Evolutionary conservation across 306 rosid genomes (phyloP).

Genomic region (Begonia fuchsioides): DNA sequence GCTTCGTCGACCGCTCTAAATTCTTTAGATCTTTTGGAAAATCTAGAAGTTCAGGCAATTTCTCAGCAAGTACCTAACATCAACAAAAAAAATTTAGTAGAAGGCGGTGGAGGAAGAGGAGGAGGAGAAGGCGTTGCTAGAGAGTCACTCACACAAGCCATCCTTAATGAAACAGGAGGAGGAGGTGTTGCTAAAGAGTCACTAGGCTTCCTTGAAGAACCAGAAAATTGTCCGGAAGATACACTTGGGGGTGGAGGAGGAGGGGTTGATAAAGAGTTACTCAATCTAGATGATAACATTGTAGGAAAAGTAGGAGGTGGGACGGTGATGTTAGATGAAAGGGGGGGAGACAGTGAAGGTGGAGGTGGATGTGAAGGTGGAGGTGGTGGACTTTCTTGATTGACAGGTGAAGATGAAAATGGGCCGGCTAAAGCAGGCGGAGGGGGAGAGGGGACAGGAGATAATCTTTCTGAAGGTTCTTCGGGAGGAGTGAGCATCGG

Average conservation of each 20-base stretch:
- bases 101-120: constrained; percentile 6
- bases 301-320: too few species aligned
- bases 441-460: constrained; percentile 13
- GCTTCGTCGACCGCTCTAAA: constrained; percentile 83
- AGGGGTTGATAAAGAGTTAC: constrained; percentile 19
- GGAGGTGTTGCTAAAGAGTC: constrained; percentile 21
- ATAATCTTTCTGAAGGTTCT: constrained; percentile 6
- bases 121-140: constrained; percentile 8
- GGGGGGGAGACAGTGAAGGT: constrained; percentile 4
- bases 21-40: constrained; percentile 53
- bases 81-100: constrained; percentile 12
- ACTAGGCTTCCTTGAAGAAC: neutral
- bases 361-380: constrained; percentile 5
- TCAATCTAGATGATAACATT: neutral
- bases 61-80: constrained; percentile 73
- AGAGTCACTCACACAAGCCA: neutral
- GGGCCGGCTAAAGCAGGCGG: constrained; percentile 15
- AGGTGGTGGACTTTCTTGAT: constrained; percentile 12
- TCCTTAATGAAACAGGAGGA: constrained; percentile 17
- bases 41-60: constrained; percentile 84
- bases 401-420: constrained; percentile 15
- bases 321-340: constrained; percentile 13
- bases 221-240: too few species aligned
- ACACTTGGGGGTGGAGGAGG: neutral
- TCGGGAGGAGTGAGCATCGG: constrained; percentile 16